These are phyloP conservation scores for Diaporthe sp. DNA, from an alignment of 2,329 filamentous ascomycete genomes.

Conservation along the genomic window DNA sequence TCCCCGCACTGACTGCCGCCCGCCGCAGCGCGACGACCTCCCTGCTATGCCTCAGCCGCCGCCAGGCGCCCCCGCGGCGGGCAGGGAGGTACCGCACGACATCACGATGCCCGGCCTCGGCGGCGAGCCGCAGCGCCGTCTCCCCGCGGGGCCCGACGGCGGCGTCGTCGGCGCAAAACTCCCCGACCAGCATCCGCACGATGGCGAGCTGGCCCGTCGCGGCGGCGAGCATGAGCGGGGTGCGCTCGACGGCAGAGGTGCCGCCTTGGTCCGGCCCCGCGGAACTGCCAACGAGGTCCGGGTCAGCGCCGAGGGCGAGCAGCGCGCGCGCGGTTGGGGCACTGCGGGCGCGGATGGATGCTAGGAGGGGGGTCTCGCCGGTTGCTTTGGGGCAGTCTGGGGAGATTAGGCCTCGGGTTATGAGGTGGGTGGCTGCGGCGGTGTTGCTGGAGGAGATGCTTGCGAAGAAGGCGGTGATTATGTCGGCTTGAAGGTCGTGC, in stretches of 20 bases:
- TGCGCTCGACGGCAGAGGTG: conserved; percentile 46
- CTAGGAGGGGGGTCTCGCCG: conserved; percentile 54
- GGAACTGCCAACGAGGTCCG: conserved; percentile 48
- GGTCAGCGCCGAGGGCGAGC: conserved; percentile 52
- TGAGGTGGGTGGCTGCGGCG: conserved; percentile 39
- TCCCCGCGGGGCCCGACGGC: conserved; percentile 61
- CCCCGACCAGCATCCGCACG: conserved; percentile 57
- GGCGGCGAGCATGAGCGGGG: conserved; percentile 61
- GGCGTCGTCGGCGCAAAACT: conserved; percentile 58
- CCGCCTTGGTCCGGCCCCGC: not conserved
- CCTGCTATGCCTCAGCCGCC: conserved; percentile 50
- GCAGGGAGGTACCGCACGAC: conserved; percentile 59
- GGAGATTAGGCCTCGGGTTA: conserved; percentile 54
- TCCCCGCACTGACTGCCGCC: not conserved
- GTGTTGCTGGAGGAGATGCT: not conserved
- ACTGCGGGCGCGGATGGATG: conserved; percentile 51
- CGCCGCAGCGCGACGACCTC: not conserved
- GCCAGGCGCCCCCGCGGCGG: conserved; percentile 55
- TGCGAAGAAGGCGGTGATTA: not conserved
- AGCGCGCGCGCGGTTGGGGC: conserved; percentile 53
- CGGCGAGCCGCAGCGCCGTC: conserved; percentile 61
- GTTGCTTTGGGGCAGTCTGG: conserved; percentile 51
- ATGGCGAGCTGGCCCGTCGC: conserved; percentile 56
- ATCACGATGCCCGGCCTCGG: conserved; percentile 56
- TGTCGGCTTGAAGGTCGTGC: not conserved